A percentile compares a stretch with the other conserved stretches of the same genome.
Conservation (phyloP, 1,284 basidiomycete genomes). For the Cystobasidium slooffiae region DNA sequence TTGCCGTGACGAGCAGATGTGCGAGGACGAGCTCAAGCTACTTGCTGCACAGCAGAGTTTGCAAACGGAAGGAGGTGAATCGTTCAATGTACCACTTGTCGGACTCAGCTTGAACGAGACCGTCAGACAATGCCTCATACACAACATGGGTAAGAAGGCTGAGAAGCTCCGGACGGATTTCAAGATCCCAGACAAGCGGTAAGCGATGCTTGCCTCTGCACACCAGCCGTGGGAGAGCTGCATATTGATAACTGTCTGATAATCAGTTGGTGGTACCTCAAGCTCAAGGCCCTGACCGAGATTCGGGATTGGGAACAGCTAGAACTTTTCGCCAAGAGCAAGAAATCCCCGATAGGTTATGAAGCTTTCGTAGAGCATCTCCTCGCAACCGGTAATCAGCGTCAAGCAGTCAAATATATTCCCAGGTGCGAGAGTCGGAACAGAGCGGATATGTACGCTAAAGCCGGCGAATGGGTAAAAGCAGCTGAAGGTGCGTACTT, state of each 20-base stretch:
- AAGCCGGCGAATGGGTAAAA: constrained; percentile 83
- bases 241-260: constrained; percentile 32
- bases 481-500: constrained; percentile 67
- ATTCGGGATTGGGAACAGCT: constrained; percentile 80
- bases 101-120: constrained; percentile 83
- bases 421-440: constrained; percentile 79
- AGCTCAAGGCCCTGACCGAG: constrained; percentile 78
- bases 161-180: constrained; percentile 84
- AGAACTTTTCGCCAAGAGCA: constrained; percentile 79
- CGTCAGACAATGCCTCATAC: constrained; percentile 72
- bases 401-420: constrained; percentile 76
- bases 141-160: constrained; percentile 78
- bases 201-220: background rate
- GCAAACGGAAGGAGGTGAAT: constrained; percentile 81
- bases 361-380: constrained; percentile 86
- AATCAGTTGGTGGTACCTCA: constrained; percentile 85
- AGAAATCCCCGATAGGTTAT: constrained; percentile 91
- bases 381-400: constrained; percentile 69
- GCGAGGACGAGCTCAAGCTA: constrained; percentile 80
- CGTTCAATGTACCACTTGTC: constrained; percentile 67
- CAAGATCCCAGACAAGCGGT: constrained; percentile 87
- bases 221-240: background rate
- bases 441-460: constrained; percentile 80
- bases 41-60: constrained; percentile 80
- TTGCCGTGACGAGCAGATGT: too few relatives aligned